Percentiles rank a stretch among this genome's conserved stretches.
Evolutionary conservation across 371 early-diverging fungal genomes (phyloP).

Genomic region (Furculomyces boomerangus): DNA sequence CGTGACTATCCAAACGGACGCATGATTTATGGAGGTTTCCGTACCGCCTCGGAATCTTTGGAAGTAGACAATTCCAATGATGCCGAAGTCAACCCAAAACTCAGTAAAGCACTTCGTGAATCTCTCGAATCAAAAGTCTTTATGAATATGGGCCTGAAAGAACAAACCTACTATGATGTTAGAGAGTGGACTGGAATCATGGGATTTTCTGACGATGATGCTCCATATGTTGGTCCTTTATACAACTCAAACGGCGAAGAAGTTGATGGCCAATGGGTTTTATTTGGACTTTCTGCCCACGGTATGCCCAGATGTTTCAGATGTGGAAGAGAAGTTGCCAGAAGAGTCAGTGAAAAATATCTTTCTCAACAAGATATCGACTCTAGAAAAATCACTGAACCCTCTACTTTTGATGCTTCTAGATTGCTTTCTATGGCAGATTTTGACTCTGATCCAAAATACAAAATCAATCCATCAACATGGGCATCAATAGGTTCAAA

Average conservation of each 20-base stretch:
- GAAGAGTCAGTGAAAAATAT: neutral
- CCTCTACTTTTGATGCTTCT: too few relatives aligned
- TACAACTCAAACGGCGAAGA: neutral
- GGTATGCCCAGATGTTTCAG: slow-evolving; percentile 5
- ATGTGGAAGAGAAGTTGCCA: slow-evolving; percentile 2
- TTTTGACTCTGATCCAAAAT: neutral
- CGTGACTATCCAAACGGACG: slow-evolving; percentile 2
- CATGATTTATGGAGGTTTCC: slow-evolving; percentile 5
- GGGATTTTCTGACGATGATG: slow-evolving; percentile 3
- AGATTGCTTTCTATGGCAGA: neutral
- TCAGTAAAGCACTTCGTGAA: neutral
- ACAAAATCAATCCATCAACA: neutral
- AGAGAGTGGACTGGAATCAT: slow-evolving; percentile 7
- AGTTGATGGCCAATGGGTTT: slow-evolving; percentile 1
- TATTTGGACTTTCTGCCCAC: slow-evolving; percentile 1
- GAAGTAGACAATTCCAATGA: slow-evolving; percentile 3
- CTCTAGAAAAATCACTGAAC: neutral
- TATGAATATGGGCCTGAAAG: neutral
- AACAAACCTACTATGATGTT: neutral
- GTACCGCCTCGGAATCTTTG: neutral
- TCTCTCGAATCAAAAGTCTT: neutral
- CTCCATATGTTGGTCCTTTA: slow-evolving; percentile 7
- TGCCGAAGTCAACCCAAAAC: neutral
- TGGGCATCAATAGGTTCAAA: neutral
- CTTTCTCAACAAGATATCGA: neutral